Conservation (phyloP, 225 moss, liverwort and hornwort species). For the Neckera pumila region DNA sequence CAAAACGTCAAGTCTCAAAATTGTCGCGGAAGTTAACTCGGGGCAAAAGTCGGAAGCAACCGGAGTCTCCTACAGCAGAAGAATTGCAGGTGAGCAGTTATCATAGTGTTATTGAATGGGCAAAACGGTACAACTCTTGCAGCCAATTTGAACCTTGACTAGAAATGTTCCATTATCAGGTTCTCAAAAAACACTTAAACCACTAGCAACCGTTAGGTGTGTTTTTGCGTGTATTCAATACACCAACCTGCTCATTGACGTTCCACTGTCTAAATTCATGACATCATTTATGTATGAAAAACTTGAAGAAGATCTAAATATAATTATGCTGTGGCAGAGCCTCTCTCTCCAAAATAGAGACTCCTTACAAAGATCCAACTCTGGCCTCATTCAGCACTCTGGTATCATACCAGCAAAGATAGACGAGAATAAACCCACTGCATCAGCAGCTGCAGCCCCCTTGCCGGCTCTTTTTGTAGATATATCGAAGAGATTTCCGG, state of each 20-base stretch:
- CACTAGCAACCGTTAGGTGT: not conserved
- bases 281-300: not conserved
- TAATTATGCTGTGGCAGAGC: not conserved
- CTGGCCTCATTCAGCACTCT: conserved; percentile 2
- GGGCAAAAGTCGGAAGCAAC: conserved; percentile 16
- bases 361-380: not conserved
- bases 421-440: not conserved
- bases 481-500: conserved; percentile 3
- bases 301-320: not conserved
- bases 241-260: not conserved
- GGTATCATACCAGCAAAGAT: conserved; percentile 11
- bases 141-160: not conserved
- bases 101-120: not conserved
- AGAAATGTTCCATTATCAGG: not conserved
- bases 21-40: conserved; percentile 25
- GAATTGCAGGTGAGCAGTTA: conserved; percentile 27
- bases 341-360: conserved; percentile 6
- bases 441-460: not conserved
- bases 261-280: not conserved
- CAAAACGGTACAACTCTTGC: not conserved
- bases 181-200: not conserved
- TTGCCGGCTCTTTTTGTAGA: not conserved
- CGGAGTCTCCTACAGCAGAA: conserved; percentile 8
- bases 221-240: not conserved
- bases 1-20: conserved; percentile 40